phyloP scores from a whole-genome alignment of 257 asterid genomes.

The Solanum dulcamara region DNA sequence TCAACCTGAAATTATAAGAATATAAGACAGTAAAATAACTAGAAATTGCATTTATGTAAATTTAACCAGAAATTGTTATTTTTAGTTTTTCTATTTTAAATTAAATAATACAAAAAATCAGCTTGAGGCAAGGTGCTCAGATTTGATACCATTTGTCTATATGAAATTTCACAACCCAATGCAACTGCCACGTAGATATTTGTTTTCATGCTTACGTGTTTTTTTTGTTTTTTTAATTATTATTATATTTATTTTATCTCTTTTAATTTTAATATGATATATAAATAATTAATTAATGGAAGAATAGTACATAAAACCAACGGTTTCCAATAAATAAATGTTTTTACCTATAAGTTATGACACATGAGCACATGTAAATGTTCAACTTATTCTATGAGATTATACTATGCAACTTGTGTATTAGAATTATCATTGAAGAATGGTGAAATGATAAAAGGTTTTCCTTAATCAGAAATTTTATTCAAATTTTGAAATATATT shows the following conservation, averaged over 20 bases:
- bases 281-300: too few species aligned
- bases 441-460: too few species aligned
- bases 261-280: background rate
- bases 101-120: background rate
- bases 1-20: too few species aligned
- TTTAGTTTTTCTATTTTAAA: background rate
- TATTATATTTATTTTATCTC: background rate
- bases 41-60: background rate
- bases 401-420: too few species aligned
- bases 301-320: background rate
- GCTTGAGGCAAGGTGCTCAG: background rate
- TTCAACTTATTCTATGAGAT: too few species aligned
- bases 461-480: too few species aligned
- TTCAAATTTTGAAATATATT: too few species aligned
- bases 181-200: background rate
- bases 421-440: too few species aligned
- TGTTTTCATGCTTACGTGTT: background rate
- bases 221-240: background rate
- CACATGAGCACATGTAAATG: background rate
- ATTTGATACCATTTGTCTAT: background rate
- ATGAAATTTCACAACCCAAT: background rate
- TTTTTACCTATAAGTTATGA: background rate
- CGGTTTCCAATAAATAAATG: background rate
- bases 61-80: too few species aligned
- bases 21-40: too few species aligned